Evolutionary conservation across 169 alveolate genomes (phyloP).

Genomic region (Plasmodium malariae): DNA sequence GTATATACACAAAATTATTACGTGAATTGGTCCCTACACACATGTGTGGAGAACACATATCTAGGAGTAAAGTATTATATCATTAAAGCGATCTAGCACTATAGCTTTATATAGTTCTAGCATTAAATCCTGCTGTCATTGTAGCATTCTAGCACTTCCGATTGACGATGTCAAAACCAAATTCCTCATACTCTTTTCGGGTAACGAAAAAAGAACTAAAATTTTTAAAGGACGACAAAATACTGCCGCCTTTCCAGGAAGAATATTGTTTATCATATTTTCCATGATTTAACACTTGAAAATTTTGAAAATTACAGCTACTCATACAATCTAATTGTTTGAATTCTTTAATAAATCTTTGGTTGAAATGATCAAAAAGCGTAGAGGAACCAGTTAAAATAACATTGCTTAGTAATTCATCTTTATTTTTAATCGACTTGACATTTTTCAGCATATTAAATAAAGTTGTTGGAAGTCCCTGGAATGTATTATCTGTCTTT

Average conservation of each 20-base stretch:
- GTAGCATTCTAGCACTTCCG: conserved; percentile 63
- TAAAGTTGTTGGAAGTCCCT: conserved; percentile 23
- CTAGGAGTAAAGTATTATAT: too few relatives aligned
- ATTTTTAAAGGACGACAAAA: conserved; percentile 51
- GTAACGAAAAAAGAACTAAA: conserved; percentile 72
- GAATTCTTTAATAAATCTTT: conserved; percentile 46
- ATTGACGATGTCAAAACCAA: conserved; percentile 42
- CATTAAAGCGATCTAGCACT: too few relatives aligned
- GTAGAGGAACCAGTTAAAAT: conserved; percentile 65
- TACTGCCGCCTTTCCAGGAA: conserved; percentile 72
- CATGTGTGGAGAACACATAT: too few relatives aligned
- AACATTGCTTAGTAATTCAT: conserved; percentile 23
- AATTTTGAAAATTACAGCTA: conserved; percentile 5
- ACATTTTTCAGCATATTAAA: conserved; percentile 48
- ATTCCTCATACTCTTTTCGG: conserved; percentile 49
- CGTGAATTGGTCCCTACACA: too few relatives aligned
- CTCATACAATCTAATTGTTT: conserved; percentile 9
- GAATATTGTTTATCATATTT: conserved; percentile 51
- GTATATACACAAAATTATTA: too few relatives aligned
- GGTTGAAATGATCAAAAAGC: conserved; percentile 32
- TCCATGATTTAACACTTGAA: conserved; percentile 30
- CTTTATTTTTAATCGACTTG: conserved; percentile 5
- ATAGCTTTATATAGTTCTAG: too few relatives aligned
- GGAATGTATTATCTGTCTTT: too few relatives aligned
- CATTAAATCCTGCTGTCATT: too few relatives aligned